Evolutionary conservation across 768 basidiomycete genomes (phyloP).

Genomic region (Butyriboletus loyo): DNA sequence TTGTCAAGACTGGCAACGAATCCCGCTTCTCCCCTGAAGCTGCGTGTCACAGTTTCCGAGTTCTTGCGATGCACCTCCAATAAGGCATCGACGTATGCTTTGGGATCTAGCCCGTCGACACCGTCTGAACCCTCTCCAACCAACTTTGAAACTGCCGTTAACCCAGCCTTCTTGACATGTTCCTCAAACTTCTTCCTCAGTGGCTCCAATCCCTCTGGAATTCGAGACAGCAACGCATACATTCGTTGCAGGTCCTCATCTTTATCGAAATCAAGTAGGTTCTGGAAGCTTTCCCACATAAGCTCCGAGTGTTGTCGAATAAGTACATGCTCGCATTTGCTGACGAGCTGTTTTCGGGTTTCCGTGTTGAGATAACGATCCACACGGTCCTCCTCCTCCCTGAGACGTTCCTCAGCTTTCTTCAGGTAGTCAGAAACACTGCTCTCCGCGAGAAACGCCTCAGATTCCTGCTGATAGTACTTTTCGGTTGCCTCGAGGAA

Average conservation of each 20-base stretch:
- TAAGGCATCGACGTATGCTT: constrained; percentile 90
- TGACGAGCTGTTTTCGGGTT: constrained; percentile 77
- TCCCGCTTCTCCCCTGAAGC: constrained; percentile 89
- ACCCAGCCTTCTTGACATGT: constrained; percentile 89
- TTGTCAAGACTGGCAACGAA: constrained; percentile 93
- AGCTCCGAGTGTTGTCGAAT: constrained; percentile 80
- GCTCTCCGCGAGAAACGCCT: constrained; percentile 84
- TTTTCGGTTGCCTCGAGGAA: constrained; percentile 87
- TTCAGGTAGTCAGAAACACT: constrained; percentile 92
- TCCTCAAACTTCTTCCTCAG: constrained; percentile 90
- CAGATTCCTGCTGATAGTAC: constrained; percentile 91
- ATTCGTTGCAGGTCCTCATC: constrained; percentile 93
- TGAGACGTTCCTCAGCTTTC: constrained; percentile 88
- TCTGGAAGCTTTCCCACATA: constrained; percentile 94
- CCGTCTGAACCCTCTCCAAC: constrained; percentile 50
- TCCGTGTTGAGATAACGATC: constrained; percentile 90
- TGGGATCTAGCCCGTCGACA: constrained; percentile 76
- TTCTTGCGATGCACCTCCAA: constrained; percentile 92
- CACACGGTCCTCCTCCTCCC: constrained; percentile 93
- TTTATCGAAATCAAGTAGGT: constrained; percentile 86
- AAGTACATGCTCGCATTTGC: constrained; percentile 87
- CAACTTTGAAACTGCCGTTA: constrained; percentile 75
- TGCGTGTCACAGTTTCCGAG: constrained; percentile 79
- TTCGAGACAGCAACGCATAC: constrained; percentile 89
- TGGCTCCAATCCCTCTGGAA: constrained; percentile 87